These are phyloP conservation scores for Nicotiana paniculata DNA, from an alignment of 257 asterid species.

Conservation along the genomic window DNA sequence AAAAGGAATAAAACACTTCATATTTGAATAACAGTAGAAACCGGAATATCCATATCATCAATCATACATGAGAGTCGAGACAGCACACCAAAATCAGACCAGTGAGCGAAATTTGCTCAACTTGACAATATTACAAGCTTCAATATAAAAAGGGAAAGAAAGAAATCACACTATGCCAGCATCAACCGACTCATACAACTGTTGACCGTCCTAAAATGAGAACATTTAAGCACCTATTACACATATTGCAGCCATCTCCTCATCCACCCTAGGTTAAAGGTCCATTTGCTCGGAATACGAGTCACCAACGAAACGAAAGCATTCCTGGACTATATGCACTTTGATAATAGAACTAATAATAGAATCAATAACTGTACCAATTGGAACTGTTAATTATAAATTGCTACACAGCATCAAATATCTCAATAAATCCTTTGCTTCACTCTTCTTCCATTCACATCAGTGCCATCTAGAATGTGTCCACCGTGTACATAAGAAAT, in stretches of 20 bases:
- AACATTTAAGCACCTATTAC: neutral
- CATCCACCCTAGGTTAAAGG: neutral
- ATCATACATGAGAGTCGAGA: neutral
- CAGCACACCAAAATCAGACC: neutral
- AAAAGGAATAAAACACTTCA: too few relatives aligned
- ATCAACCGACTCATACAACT: neutral
- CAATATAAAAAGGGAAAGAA: neutral
- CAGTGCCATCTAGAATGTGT: slow-evolving; percentile 11
- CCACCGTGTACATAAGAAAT: slow-evolving; percentile 1
- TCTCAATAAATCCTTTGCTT: slow-evolving; percentile 13
- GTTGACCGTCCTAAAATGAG: neutral
- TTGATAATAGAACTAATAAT: neutral
- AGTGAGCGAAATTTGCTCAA: neutral
- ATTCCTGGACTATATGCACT: neutral
- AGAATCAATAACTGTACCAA: neutral
- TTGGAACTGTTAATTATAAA: neutral
- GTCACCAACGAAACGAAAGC: neutral
- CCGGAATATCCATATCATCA: neutral
- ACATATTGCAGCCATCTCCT: neutral
- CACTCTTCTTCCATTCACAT: slow-evolving; percentile 17
- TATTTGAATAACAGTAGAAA: neutral
- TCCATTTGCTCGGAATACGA: neutral
- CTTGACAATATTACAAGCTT: neutral
- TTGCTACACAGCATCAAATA: neutral
- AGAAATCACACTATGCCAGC: neutral